Conservation (phyloP, 208 protist species). For the Hexamita inflata region DNA sequence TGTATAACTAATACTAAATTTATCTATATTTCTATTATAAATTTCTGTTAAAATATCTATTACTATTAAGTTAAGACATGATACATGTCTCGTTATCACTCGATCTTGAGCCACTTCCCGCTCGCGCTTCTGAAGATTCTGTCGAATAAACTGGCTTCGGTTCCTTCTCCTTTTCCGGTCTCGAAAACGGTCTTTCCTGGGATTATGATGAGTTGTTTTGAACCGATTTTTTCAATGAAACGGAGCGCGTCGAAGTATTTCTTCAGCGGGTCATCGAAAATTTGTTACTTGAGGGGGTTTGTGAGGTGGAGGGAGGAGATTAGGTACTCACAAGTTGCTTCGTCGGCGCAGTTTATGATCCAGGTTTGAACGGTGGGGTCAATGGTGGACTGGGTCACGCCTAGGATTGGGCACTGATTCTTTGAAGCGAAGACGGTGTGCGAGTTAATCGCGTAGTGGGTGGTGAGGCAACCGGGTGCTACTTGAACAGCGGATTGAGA, state of each 20-base stretch:
- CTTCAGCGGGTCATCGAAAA: background rate
- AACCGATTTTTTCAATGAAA: background rate
- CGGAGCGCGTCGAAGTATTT: background rate
- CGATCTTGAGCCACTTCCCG: background rate
- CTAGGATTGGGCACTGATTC: background rate
- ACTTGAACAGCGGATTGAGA: background rate
- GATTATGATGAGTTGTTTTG: background rate
- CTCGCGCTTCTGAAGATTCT: background rate
- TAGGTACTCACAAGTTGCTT: background rate
- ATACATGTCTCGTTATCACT: too few species aligned
- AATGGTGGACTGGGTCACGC: background rate
- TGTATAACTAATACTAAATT: too few species aligned
- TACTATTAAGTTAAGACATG: too few species aligned
- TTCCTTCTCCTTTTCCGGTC: background rate
- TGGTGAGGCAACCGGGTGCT: background rate
- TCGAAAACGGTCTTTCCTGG: background rate
- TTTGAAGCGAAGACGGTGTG: background rate
- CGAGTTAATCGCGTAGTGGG: background rate
- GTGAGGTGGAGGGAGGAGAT: background rate
- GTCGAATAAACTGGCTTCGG: background rate
- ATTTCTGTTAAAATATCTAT: too few species aligned
- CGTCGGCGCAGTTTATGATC: background rate
- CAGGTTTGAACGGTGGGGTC: background rate
- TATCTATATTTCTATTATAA: too few species aligned
- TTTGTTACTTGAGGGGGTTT: background rate